phyloP scores from a whole-genome alignment of 1,284 basidiomycete genomes.

The Butyriboletus appendiculatus region DNA sequence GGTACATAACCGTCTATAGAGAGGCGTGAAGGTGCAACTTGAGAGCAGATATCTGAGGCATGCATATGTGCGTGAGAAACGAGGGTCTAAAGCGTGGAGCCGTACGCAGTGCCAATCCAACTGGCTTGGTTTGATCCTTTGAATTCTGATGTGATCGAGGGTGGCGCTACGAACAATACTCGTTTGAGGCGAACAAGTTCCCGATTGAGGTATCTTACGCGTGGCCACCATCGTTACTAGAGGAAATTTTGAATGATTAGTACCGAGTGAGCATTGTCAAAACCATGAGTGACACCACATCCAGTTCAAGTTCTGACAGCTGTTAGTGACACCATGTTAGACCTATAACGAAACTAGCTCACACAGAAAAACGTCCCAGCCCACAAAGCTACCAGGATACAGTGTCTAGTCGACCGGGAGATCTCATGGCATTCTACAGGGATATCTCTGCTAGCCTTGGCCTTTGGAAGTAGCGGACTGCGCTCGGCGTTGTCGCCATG shows the following conservation, averaged over 20 bases:
- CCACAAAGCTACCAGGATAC: conserved; percentile 17
- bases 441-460: background rate
- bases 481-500: background rate
- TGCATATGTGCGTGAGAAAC: background rate
- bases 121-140: conserved; percentile 22
- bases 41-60: conserved; percentile 16
- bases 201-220: conserved; percentile 1
- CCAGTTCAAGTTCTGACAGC: conserved; percentile 21
- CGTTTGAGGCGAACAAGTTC: background rate
- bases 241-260: background rate
- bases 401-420: conserved; percentile 3
- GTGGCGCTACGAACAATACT: conserved; percentile 7
- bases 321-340: background rate
- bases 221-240: conserved; percentile 29
- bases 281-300: conserved; percentile 1
- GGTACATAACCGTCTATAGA: conserved; percentile 20
- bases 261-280: background rate
- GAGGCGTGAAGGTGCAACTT: conserved; percentile 18
- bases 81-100: background rate
- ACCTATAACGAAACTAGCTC: background rate
- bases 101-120: conserved; percentile 21
- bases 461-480: conserved; percentile 11
- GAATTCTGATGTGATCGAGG: conserved; percentile 22
- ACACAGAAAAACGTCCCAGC: conserved; percentile 24
- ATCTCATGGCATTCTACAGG: conserved; percentile 8